These are phyloP conservation scores for Thielaviopsis populi DNA, from an alignment of 2,329 filamentous ascomycete species.

Conservation along the genomic window DNA sequence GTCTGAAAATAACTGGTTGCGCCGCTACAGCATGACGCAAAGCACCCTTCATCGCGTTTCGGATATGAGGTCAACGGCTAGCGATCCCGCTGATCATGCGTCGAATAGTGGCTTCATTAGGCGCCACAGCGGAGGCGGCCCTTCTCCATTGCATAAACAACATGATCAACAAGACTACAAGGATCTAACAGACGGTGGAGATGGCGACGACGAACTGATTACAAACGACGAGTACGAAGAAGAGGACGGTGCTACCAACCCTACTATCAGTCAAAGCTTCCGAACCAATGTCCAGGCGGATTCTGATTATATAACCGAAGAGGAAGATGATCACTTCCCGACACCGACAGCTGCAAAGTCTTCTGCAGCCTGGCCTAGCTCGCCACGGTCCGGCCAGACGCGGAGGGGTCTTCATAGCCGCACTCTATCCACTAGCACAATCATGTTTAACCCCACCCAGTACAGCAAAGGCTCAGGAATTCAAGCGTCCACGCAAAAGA, in stretches of 20 bases:
- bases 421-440: slow-evolving; percentile 67
- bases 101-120: slow-evolving; percentile 33
- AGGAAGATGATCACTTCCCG: slow-evolving; percentile 40
- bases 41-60: slow-evolving; percentile 37
- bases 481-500: slow-evolving; percentile 13
- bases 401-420: slow-evolving; percentile 45
- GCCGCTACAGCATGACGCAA: slow-evolving; percentile 38
- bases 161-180: slow-evolving; percentile 34
- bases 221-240: slow-evolving; percentile 63
- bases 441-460: slow-evolving; percentile 61
- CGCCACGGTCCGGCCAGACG: slow-evolving; percentile 22
- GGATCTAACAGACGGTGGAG: slow-evolving; percentile 56
- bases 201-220: slow-evolving; percentile 80
- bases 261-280: slow-evolving; percentile 4
- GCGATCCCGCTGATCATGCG: slow-evolving; percentile 48
- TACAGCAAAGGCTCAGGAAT: slow-evolving; percentile 21
- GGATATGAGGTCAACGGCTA: slow-evolving; percentile 44
- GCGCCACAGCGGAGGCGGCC: slow-evolving; percentile 15
- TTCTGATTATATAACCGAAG: slow-evolving; percentile 17
- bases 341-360: slow-evolving; percentile 34
- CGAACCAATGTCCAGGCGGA: background rate
- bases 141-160: slow-evolving; percentile 20
- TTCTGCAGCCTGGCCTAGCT: slow-evolving; percentile 23
- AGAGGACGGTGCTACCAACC: slow-evolving; percentile 31
- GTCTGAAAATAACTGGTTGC: slow-evolving; percentile 32